A percentile compares a stretch with the other conserved stretches of the same genome.
phyloP scores from a whole-genome alignment of 2,329 filamentous ascomycete species.

The Cladosporium sp. region DNA sequence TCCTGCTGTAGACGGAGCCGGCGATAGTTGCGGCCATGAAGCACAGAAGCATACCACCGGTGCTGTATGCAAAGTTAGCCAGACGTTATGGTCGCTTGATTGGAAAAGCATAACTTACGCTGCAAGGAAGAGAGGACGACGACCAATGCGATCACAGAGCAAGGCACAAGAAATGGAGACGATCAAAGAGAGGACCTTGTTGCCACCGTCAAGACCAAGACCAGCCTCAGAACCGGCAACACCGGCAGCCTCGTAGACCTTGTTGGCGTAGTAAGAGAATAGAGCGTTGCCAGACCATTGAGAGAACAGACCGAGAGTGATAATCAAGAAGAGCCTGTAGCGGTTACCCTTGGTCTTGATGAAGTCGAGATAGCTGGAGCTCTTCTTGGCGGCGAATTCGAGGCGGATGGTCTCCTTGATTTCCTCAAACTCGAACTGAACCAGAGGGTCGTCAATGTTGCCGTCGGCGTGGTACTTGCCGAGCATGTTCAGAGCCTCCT shows the following conservation, averaged over 20 bases:
- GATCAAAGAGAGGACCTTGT: constrained; percentile 55
- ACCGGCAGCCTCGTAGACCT: constrained; percentile 27
- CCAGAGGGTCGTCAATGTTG: constrained; percentile 54
- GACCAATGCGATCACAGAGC: constrained; percentile 30
- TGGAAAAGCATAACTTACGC: constrained; percentile 14
- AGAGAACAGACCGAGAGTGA: constrained; percentile 49
- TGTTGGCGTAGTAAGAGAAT: constrained; percentile 35
- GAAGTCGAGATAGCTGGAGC: constrained; percentile 55
- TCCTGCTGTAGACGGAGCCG: constrained; percentile 15
- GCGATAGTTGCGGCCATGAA: constrained; percentile 27
- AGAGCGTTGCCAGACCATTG: constrained; percentile 53
- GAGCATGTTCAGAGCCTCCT: constrained; percentile 39
- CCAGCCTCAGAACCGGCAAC: constrained; percentile 28
- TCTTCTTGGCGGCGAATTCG: constrained; percentile 35
- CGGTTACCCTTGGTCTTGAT: constrained; percentile 51
- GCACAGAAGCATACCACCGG: constrained; percentile 34
- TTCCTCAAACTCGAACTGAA: constrained; percentile 63
- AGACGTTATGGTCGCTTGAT: too few relatives aligned
- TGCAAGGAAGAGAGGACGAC: constrained; percentile 28
- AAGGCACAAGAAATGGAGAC: constrained; percentile 48
- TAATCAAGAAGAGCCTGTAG: constrained; percentile 47
- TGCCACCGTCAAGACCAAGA: constrained; percentile 46
- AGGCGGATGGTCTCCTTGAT: constrained; percentile 61
- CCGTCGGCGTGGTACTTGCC: constrained; percentile 61
- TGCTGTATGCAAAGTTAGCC: constrained; percentile 9